phyloP scores from a whole-genome alignment of 2,329 filamentous ascomycete species.

The Cladophialophora yegresii region DNA sequence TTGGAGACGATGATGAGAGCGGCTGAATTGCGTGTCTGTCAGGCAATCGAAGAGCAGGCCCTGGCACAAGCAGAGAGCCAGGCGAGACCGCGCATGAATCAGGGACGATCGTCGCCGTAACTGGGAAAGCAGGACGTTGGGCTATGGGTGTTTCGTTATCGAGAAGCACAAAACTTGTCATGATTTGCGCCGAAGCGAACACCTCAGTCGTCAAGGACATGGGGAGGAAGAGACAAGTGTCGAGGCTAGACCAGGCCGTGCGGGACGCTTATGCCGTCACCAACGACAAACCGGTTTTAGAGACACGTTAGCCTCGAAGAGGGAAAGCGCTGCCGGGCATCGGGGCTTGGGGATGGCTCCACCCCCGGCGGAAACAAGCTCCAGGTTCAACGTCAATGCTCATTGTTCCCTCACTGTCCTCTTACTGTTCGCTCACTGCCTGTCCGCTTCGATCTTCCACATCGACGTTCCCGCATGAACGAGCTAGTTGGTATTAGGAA shows the following conservation, averaged over 20 bases:
- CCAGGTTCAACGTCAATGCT: conserved; percentile 7
- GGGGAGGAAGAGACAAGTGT: conserved; percentile 22
- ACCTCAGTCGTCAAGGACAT: conserved; percentile 4
- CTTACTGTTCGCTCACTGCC: background rate
- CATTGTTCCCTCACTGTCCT: background rate
- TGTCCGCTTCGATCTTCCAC: background rate
- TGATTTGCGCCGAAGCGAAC: conserved; percentile 21
- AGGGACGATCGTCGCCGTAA: conserved; percentile 18
- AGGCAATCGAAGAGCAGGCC: conserved; percentile 5
- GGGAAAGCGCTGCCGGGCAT: background rate
- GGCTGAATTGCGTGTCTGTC: conserved; percentile 6
- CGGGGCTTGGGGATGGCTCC: conserved; percentile 8
- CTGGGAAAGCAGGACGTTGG: conserved; percentile 2
- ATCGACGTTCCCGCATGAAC: conserved; percentile 7
- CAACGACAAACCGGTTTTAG: conserved; percentile 28
- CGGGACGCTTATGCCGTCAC: conserved; percentile 14
- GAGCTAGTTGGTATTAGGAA: conserved; percentile 8
- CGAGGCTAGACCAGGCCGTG: conserved; percentile 11
- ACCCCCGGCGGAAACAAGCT: conserved; percentile 18
- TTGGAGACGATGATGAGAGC: background rate
- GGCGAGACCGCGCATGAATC: background rate
- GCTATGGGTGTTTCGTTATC: background rate
- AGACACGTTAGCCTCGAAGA: background rate
- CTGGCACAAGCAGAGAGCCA: background rate
- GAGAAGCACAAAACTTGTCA: conserved; percentile 10